Percentiles rank a stretch among this genome's conserved stretches.
phyloP scores from a whole-genome alignment of 2,329 filamentous ascomycete species.

The Ceratocystiopsis sp. region DNA sequence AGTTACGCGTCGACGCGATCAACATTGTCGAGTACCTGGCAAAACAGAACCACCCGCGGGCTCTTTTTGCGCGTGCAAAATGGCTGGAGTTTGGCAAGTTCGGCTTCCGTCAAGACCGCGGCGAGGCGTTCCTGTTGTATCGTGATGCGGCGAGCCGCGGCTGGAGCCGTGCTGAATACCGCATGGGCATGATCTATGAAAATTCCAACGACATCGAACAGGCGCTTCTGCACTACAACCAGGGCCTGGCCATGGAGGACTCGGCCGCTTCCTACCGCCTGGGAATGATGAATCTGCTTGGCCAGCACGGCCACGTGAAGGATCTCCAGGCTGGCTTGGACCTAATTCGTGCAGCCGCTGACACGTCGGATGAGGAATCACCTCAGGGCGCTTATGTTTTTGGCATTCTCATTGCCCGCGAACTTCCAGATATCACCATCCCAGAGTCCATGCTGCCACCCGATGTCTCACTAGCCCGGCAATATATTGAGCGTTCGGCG shows the following conservation, averaged over 20 bases:
- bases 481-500: conserved; percentile 91
- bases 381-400: conserved; percentile 92
- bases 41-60: conserved; percentile 82
- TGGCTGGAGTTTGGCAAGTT: conserved; percentile 99
- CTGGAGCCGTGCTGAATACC: conserved; percentile 79
- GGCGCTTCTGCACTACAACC: conserved; percentile 78
- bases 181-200: conserved; percentile 97
- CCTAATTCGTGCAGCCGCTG: conserved; percentile 66
- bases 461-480: conserved; percentile 56
- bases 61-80: conserved; percentile 85
- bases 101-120: conserved; percentile 76
- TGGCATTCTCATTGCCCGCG: conserved; percentile 81
- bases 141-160: conserved; percentile 66
- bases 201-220: conserved; percentile 84
- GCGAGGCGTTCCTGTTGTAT: conserved; percentile 82
- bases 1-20: conserved; percentile 72
- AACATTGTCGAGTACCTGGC: conserved; percentile 85
- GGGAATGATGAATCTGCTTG: conserved; percentile 93
- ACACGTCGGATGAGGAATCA: conserved; percentile 85
- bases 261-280: conserved; percentile 75
- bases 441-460: conserved; percentile 53
- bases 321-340: conserved; percentile 65
- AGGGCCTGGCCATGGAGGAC: conserved; percentile 62
- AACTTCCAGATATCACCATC: conserved; percentile 77
- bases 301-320: conserved; percentile 78